A percentile compares a stretch with the other conserved stretches of the same genome.
phyloP scores from a whole-genome alignment of 2,329 filamentous ascomycete genomes.

The Cladosporium sp. region DNA sequence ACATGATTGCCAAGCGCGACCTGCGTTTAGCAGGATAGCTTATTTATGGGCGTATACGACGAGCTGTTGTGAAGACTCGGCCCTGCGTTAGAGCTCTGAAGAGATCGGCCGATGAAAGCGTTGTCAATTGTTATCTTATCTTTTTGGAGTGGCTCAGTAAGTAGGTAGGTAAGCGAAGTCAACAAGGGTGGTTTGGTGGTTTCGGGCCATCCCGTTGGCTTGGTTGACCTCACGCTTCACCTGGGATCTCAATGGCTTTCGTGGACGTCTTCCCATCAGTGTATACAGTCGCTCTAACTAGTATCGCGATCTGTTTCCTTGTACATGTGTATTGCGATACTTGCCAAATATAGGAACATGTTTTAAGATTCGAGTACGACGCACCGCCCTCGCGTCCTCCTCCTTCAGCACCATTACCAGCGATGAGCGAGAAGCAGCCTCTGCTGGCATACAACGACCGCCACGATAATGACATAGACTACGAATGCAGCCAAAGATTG shows the following conservation, averaged over 20 bases:
- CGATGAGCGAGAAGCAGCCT: constrained; percentile 18
- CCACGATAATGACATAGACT: not conserved
- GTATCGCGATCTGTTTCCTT: not conserved
- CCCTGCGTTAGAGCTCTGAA: not conserved
- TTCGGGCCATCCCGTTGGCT: constrained; percentile 1
- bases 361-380: constrained; percentile 3
- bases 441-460: constrained; percentile 1
- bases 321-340: constrained; percentile 7
- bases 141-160: not conserved
- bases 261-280: not conserved
- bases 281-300: constrained; percentile 4
- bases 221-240: constrained; percentile 11
- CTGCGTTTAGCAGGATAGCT: not conserved
- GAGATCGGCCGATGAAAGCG: not conserved
- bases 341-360: not conserved
- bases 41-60: not conserved
- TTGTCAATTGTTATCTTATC: not conserved
- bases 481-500: not conserved
- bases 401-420: not conserved
- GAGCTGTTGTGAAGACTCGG: not conserved
- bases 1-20: constrained; percentile 36
- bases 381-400: not conserved
- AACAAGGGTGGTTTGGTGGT: not conserved
- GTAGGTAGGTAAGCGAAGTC: constrained; percentile 2
- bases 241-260: not conserved